Conservation (phyloP, 140 eudicot species). For the Stevia rebaudiana region DNA sequence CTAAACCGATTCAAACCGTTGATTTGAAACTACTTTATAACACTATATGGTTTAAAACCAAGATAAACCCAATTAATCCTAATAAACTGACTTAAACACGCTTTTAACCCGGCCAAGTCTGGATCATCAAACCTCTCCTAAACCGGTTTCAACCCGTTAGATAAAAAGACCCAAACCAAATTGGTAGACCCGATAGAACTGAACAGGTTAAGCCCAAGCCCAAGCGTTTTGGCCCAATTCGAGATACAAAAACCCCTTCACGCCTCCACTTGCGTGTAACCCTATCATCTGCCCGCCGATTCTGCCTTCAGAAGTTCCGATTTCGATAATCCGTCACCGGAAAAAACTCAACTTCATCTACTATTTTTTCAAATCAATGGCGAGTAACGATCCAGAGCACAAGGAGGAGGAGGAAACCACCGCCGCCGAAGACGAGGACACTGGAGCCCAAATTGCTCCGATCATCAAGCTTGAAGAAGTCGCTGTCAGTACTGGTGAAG, state of each 20-base stretch:
- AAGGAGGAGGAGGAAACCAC: slow-evolving; percentile 49
- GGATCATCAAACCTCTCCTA: too few relatives aligned
- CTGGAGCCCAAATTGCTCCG: slow-evolving; percentile 83
- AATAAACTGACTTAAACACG: too few relatives aligned
- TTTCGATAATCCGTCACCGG: neutral
- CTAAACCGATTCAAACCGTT: too few relatives aligned
- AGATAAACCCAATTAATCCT: too few relatives aligned
- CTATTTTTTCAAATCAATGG: slow-evolving; percentile 29
- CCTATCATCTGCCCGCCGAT: slow-evolving; percentile 26
- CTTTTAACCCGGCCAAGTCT: too few relatives aligned
- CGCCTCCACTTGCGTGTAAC: slow-evolving; percentile 11
- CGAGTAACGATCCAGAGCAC: slow-evolving; percentile 59
- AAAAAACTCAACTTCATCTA: neutral
- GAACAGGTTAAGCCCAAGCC: too few relatives aligned
- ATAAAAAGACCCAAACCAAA: too few relatives aligned
- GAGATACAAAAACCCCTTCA: slow-evolving; percentile 22
- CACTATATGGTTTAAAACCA: too few relatives aligned
- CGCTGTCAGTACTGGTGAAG: slow-evolving; percentile 87
- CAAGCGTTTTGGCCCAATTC: neutral
- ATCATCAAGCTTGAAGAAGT: slow-evolving; percentile 76
- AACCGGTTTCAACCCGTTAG: too few relatives aligned
- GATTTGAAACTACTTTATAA: too few relatives aligned
- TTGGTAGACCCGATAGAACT: too few relatives aligned
- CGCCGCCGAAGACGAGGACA: slow-evolving; percentile 70
- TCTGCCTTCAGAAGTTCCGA: slow-evolving; percentile 10